A percentile compares a stretch with the other conserved stretches of the same genome.
phyloP scores from a whole-genome alignment of 495 filamentous ascomycete species.

The Lasiosphaeria miniovina region DNA sequence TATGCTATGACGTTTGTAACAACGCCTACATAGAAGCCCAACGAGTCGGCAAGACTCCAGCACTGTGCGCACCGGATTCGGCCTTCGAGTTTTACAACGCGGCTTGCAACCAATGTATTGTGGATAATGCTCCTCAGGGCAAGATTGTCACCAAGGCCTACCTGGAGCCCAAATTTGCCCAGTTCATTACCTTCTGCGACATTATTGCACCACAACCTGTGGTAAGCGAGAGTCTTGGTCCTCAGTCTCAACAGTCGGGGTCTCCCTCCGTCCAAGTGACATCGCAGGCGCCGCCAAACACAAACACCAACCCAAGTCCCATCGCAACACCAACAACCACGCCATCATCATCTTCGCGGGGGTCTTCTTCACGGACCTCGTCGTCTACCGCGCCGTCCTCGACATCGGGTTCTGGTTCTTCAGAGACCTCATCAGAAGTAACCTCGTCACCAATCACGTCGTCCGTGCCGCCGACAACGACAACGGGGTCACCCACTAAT shows the following conservation, averaged over 20 bases:
- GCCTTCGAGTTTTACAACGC: conserved; percentile 36
- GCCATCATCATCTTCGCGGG: neutral
- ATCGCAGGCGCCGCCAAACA: conserved; percentile 26
- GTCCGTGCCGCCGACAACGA: neutral
- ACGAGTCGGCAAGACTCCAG: conserved; percentile 40
- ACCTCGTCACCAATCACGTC: neutral
- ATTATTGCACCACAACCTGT: conserved; percentile 13
- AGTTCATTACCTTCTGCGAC: conserved; percentile 37
- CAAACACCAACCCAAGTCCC: conserved; percentile 18
- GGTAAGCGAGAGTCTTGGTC: conserved; percentile 8
- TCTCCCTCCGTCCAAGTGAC: conserved; percentile 17
- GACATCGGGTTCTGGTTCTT: neutral
- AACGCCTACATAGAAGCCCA: conserved; percentile 47
- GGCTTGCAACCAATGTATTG: conserved; percentile 43
- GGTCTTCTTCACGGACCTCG: neutral
- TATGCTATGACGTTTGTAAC: conserved; percentile 56
- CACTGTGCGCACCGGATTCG: conserved; percentile 44
- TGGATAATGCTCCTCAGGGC: conserved; percentile 11
- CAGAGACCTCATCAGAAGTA: neutral
- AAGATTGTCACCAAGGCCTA: conserved; percentile 24
- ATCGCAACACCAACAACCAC: conserved; percentile 11
- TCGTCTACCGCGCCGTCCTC: neutral
- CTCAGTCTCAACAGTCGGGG: conserved; percentile 8
- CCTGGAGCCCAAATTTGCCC: conserved; percentile 18
- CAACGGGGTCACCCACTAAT: neutral